Evolutionary conservation across 73 alveolate genomes (phyloP).

Genomic region (Paramecium bursaria): DNA sequence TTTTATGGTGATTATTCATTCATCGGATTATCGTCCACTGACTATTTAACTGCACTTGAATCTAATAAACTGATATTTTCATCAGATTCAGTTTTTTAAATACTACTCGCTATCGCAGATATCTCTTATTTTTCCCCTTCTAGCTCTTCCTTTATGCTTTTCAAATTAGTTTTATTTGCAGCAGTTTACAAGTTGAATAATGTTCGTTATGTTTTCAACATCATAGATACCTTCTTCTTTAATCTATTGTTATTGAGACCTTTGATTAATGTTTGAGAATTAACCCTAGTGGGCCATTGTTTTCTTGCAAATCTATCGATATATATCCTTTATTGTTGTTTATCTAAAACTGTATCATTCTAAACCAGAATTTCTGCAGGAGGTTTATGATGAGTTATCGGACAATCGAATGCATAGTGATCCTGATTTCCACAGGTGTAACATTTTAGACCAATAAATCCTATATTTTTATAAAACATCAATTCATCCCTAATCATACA

Average conservation of each 20-base stretch:
- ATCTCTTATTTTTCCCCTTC: neutral
- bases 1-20: too few relatives aligned
- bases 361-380: neutral
- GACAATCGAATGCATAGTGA: slow-evolving; percentile 63
- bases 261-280: slow-evolving; percentile 7
- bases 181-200: neutral
- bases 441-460: slow-evolving; percentile 52
- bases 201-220: neutral
- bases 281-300: slow-evolving; percentile 45
- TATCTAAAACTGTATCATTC: slow-evolving; percentile 18
- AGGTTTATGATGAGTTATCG: slow-evolving; percentile 54
- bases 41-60: too few relatives aligned
- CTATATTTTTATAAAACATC: slow-evolving; percentile 28
- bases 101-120: neutral
- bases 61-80: too few relatives aligned
- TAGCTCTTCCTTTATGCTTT: slow-evolving; percentile 23
- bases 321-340: neutral
- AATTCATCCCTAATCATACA: slow-evolving; percentile 63
- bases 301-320: slow-evolving; percentile 44
- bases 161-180: neutral
- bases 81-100: neutral
- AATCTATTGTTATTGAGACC: slow-evolving; percentile 21
- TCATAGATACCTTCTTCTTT: slow-evolving; percentile 10
- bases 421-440: slow-evolving; percentile 19
- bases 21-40: too few relatives aligned